Base-by-base conservation (phyloP, 2,329 filamentous ascomycete species). In the Ascochyta viciae-villosae region DNA sequence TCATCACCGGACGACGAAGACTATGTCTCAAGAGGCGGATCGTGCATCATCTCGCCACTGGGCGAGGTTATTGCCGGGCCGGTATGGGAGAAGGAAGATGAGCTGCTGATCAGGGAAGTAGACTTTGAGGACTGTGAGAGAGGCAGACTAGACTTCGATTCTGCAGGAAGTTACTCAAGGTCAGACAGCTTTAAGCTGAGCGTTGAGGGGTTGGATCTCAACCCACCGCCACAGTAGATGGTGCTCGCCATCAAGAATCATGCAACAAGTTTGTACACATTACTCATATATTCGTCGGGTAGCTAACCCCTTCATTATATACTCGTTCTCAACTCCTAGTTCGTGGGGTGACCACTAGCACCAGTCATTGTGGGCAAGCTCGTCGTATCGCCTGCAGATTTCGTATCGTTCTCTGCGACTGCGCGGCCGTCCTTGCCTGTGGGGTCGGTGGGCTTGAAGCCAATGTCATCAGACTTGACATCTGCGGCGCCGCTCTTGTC, bases 101-200 rank as follows among this genome's bases (percentile, higher is more conserved):
- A 85, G 0, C 74, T 96, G 27, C 77, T 92, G 47, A 84, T 85
- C 31, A 82, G 85, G 0, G 90, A 95, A 61, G 88, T 93, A 3
- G 92, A 97, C 69, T 89, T 97, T 67, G 90, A 96, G 43, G 92
- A 96, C 63, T 96, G 93, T 66, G 85, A 92, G 63, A 82, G 91
- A 9, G 93, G 92, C 0, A 81, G 91, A 48, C 74, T 96, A 62
- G 92, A 96, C 73, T 74, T 96, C 42, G 93, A 96, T 78, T 87
- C 91, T 34, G 91, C 87, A 2, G 93, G 93, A 0, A 92, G 89
- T 70, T 96, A 96, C 75, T 93, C 91, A 2, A 83, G 92, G 72
- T 89, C 83, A 60, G 87, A 88, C 70, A 79, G 83, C 15, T 88
- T 88, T 68, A 81, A 81, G 61, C 69, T 88, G 51, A 83, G 76